phyloP scores from a whole-genome alignment of 2,329 filamentous ascomycete species.

The Fusarium goolgardi region DNA sequence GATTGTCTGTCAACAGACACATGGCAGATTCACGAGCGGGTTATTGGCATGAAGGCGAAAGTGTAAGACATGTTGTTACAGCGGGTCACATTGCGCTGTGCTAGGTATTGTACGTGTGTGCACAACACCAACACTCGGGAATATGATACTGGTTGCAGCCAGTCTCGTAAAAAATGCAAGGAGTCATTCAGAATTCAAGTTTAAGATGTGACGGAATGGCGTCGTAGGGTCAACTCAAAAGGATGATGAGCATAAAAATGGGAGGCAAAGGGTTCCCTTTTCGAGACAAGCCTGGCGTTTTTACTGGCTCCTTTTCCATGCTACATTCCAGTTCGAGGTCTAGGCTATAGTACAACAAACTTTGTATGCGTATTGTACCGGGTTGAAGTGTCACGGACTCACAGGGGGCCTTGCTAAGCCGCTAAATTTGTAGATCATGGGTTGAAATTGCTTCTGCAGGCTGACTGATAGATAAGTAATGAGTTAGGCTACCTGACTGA shows the following conservation, averaged over 20 bases:
- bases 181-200: not conserved
- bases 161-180: not conserved
- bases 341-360: not conserved
- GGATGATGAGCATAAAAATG: constrained; percentile 8
- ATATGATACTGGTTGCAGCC: not conserved
- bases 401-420: constrained; percentile 15
- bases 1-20: not conserved
- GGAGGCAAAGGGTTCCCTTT: constrained; percentile 6
- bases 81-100: constrained; percentile 2
- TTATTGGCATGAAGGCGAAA: not conserved
- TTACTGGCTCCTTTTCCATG: constrained; percentile 10
- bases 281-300: not conserved
- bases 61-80: constrained; percentile 3
- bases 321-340: constrained; percentile 12
- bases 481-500: not conserved
- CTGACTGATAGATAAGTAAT: not conserved
- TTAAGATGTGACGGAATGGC: not conserved
- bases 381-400: constrained; percentile 6
- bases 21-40: constrained; percentile 1
- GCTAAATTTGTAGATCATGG: constrained; percentile 19
- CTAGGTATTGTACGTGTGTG: not conserved
- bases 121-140: constrained; percentile 2
- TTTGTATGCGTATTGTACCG: not conserved
- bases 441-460: constrained; percentile 7
- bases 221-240: not conserved